Percentiles rank a stretch among this genome's conserved stretches.
Conservation (phyloP, 2,329 filamentous ascomycete genomes). For the Colletotrichum sp. region DNA sequence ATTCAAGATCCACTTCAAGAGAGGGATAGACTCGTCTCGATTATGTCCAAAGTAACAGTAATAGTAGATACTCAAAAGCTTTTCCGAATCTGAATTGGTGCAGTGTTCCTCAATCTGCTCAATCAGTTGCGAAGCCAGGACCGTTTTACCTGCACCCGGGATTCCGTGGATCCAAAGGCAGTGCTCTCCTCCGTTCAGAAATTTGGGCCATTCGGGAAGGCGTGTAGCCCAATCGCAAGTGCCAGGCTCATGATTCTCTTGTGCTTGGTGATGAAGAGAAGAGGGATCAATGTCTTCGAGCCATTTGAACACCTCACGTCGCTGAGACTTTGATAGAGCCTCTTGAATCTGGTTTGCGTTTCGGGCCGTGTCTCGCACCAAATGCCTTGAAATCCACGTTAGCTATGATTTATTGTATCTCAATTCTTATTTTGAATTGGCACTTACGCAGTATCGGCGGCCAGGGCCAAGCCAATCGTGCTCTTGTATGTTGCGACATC, state of each 20-base stretch:
- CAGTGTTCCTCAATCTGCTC: accelerated
- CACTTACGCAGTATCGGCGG: background rate
- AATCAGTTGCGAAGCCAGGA: background rate
- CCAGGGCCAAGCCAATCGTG: background rate
- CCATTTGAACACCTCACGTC: background rate
- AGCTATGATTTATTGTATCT: too few species aligned
- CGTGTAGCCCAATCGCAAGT: background rate
- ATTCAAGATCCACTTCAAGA: background rate
- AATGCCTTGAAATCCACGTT: too few species aligned
- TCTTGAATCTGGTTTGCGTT: too few species aligned
- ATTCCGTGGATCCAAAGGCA: background rate
- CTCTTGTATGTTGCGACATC: background rate
- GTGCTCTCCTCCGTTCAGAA: accelerated
- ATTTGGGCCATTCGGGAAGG: background rate
- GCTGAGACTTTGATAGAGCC: background rate
- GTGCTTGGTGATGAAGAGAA: background rate
- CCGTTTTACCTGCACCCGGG: background rate
- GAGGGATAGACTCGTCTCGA: background rate
- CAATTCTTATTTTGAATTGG: too few species aligned
- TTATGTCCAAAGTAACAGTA: background rate
- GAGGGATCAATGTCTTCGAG: background rate
- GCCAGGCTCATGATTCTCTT: accelerated
- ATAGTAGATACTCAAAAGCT: background rate
- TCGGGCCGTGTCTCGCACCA: too few species aligned
- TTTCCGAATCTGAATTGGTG: too few species aligned